A percentile compares a stretch with the other conserved stretches of the same genome.
phyloP scores from a whole-genome alignment of 345 rosid species.

The Aquilaria sinensis region DNA sequence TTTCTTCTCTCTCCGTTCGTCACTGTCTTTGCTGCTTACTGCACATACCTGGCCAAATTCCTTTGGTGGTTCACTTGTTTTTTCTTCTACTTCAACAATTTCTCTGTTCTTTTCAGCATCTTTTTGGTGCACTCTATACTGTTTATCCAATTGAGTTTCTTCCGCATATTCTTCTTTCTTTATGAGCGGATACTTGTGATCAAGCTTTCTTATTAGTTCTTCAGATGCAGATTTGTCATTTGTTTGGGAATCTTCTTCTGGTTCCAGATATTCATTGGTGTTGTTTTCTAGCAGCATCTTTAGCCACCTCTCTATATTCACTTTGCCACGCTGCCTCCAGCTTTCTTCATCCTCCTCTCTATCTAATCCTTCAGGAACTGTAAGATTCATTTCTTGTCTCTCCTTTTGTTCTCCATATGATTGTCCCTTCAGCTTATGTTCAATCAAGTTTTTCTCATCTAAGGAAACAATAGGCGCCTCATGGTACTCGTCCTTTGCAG shows the following conservation, averaged over 20 bases:
- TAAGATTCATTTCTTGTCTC: slow-evolving; percentile 30
- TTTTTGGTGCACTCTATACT: slow-evolving; percentile 7
- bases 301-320: slow-evolving; percentile 93
- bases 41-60: slow-evolving; percentile 3
- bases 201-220: slow-evolving; percentile 46
- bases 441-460: slow-evolving; percentile 26
- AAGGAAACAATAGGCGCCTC: slow-evolving; percentile 26
- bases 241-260: slow-evolving; percentile 17
- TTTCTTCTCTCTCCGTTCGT: slow-evolving; percentile 37
- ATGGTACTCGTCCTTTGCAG: slow-evolving; percentile 23
- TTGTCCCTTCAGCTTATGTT: slow-evolving; percentile 26
- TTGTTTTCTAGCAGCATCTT: slow-evolving; percentile 62
- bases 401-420: slow-evolving; percentile 33
- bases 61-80: slow-evolving; percentile 1
- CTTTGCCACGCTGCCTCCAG: slow-evolving; percentile 75
- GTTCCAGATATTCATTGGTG: slow-evolving; percentile 34
- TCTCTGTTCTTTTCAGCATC: slow-evolving; percentile 18
- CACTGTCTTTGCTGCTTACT: slow-evolving; percentile 23
- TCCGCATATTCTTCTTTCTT: slow-evolving; percentile 18
- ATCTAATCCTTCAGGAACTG: slow-evolving; percentile 29
- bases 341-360: slow-evolving; percentile 75
- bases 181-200: slow-evolving; percentile 47
- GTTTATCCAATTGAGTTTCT: slow-evolving; percentile 17
- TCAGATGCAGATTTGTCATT: slow-evolving; percentile 31
- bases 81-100: slow-evolving; percentile 19